Evolutionary conservation across 2,329 filamentous ascomycete genomes (phyloP).

Genomic region (Xylaria sp.): DNA sequence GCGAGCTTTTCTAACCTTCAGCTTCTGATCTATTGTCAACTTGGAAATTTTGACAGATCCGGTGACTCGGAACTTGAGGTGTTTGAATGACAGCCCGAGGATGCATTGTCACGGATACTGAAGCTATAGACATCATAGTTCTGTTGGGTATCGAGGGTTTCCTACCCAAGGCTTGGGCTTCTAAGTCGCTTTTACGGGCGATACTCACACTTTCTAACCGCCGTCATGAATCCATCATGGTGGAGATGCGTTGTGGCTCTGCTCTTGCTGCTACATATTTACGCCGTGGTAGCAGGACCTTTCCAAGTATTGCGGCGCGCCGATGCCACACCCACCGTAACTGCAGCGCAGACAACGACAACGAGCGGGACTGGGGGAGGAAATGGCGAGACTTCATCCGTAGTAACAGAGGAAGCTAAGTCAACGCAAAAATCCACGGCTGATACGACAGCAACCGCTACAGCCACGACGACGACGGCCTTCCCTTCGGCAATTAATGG

Average conservation of each 20-base stretch:
- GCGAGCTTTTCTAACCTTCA: slow-evolving; percentile 1
- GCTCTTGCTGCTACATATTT: slow-evolving; percentile 54
- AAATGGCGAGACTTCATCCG: slow-evolving; percentile 33
- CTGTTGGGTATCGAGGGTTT: slow-evolving; percentile 32
- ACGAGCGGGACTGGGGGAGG: slow-evolving; percentile 32
- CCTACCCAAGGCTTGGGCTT: slow-evolving; percentile 14
- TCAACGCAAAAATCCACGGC: slow-evolving; percentile 23
- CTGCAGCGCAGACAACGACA: slow-evolving; percentile 40
- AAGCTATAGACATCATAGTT: slow-evolving; percentile 30
- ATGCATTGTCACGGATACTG: slow-evolving; percentile 39
- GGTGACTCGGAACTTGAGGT: slow-evolving; percentile 21
- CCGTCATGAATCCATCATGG: slow-evolving; percentile 52
- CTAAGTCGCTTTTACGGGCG: slow-evolving; percentile 6
- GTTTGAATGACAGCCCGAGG: slow-evolving; percentile 30
- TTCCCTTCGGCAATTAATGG: slow-evolving; percentile 49
- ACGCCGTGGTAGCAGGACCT: slow-evolving; percentile 52
- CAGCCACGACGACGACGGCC: slow-evolving; percentile 40
- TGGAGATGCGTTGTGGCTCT: slow-evolving; percentile 53
- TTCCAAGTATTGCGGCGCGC: slow-evolving; percentile 51
- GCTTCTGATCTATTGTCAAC: slow-evolving; percentile 6
- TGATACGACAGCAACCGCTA: slow-evolving; percentile 30
- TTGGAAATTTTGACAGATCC: slow-evolving; percentile 3
- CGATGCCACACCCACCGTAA: slow-evolving; percentile 46
- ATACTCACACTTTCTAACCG: background rate
- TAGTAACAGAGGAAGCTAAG: slow-evolving; percentile 29